These are phyloP conservation scores for Auriscalpium orientale DNA, from an alignment of 768 basidiomycete genomes.

Conservation along the genomic window DNA sequence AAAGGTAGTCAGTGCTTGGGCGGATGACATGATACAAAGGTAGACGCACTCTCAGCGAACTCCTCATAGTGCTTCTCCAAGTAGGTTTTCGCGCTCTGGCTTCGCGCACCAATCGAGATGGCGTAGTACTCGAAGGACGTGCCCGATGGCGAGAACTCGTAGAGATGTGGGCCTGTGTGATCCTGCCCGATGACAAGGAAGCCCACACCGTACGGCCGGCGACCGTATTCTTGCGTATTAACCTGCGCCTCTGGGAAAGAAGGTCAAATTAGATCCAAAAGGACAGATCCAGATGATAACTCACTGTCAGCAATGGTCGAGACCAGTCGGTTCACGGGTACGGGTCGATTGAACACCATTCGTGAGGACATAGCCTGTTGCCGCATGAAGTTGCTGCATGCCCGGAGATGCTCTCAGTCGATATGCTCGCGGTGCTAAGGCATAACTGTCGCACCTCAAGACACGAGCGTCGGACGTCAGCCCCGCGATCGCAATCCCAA, in stretches of 20 bases:
- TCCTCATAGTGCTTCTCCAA: conserved; percentile 89
- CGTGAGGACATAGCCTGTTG: conserved; percentile 94
- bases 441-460: conserved; percentile 58
- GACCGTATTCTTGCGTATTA: conserved; percentile 97
- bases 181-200: conserved; percentile 97
- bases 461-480: conserved; percentile 97
- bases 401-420: too few species aligned
- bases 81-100: conserved; percentile 98
- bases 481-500: conserved; percentile 99
- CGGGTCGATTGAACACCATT: conserved; percentile 92
- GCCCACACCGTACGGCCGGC: conserved; percentile 95
- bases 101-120: conserved; percentile 96
- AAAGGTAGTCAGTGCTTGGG: background rate
- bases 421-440: background rate
- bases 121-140: conserved; percentile 97
- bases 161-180: conserved; percentile 94
- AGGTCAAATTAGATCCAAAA: background rate
- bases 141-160: conserved; percentile 96
- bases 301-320: conserved; percentile 90
- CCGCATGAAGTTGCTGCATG: conserved; percentile 91
- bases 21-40: background rate
- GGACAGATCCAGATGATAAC: conserved; percentile 24
- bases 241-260: conserved; percentile 79
- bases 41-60: conserved; percentile 73
- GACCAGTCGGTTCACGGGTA: conserved; percentile 91